Conservation (phyloP, 805 yeast genomes). For the Debaryomyces maramus region DNA sequence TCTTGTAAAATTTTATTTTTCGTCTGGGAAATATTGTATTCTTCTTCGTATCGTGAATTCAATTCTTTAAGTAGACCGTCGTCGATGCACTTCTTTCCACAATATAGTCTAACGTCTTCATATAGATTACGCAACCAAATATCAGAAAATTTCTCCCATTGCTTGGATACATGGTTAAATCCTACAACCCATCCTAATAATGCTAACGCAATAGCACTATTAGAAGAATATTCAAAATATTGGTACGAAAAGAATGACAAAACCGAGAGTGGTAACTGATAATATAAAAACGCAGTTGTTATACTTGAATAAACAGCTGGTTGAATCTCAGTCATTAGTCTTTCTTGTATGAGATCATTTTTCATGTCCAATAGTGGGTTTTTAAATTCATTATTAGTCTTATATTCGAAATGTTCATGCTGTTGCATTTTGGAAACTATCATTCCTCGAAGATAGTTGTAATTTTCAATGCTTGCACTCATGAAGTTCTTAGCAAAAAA, state of each 20-base stretch:
- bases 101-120: slow-evolving; percentile 36
- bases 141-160: slow-evolving; percentile 31
- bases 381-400: slow-evolving; percentile 6
- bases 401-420: slow-evolving; percentile 22
- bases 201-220: slow-evolving; percentile 34
- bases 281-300: slow-evolving; percentile 29
- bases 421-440: slow-evolving; percentile 30
- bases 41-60: slow-evolving; percentile 23
- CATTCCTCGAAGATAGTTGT: slow-evolving; percentile 39
- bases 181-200: slow-evolving; percentile 42
- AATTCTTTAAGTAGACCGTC: slow-evolving; percentile 38
- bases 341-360: slow-evolving; percentile 26
- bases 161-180: slow-evolving; percentile 39
- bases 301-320: slow-evolving; percentile 34
- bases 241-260: slow-evolving; percentile 31
- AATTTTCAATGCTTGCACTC: slow-evolving; percentile 38
- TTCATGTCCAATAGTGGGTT: slow-evolving; percentile 36
- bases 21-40: slow-evolving; percentile 11
- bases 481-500: slow-evolving; percentile 34
- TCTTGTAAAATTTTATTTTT: slow-evolving; percentile 17
- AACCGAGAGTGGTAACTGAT: slow-evolving; percentile 39
- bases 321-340: slow-evolving; percentile 35
- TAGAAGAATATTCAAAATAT: slow-evolving; percentile 32
- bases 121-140: slow-evolving; percentile 30
- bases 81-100: slow-evolving; percentile 37